Evolutionary conservation across 768 basidiomycete genomes (phyloP), one percentile per base, ranked within the genome.

Genomic region (Amanita inopinata): DNA sequence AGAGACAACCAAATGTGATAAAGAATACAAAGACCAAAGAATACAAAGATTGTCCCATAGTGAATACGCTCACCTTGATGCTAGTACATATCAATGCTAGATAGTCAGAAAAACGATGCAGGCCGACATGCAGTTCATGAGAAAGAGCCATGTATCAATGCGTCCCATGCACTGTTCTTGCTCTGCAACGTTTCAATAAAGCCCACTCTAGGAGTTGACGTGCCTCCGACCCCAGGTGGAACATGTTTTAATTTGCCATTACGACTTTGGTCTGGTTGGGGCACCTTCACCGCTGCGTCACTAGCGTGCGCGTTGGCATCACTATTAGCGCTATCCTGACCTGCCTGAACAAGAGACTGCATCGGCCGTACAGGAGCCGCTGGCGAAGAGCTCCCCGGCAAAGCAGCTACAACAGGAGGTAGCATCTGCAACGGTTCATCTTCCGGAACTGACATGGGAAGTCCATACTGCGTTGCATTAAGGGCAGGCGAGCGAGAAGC

Each of bases 121-220:
- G 24, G 46, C 31, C 24, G 45, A 36, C 14, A 22, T 28, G 27
- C 31, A 27, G 24, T 42, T 67, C 55, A 78, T n/a, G 77, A 71
- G 55, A 76, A 80, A 24, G 75, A 74, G 23, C 79, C 79, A 53
- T 81, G 79, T 33, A 81, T 74, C 45, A 81, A 59, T 2, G 77
- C 77, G 46, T 81, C 79, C 76, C 76, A 81, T 11, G 76, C 74
- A 44, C 73, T 73, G 30, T 30, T 44, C 61, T 80, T 78, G 18
- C 65, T 65, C 55, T 76, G 72, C 45, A 81, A 58, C 36, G 76
- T 73, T 56, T 74, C 65, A 47, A 81, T 54, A 50, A 78, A 74
- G 53, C 67, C 73, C 39, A 69, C 61, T 38, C 66, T 65, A 11
- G 69, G 65, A 5, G 61, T 53, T 14, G 41, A 41, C 18, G 49